Percentiles rank a stretch among this genome's conserved stretches.
Evolutionary conservation across 257 asterid species (phyloP).

Genomic region (Fraxinus pennsylvanica): DNA sequence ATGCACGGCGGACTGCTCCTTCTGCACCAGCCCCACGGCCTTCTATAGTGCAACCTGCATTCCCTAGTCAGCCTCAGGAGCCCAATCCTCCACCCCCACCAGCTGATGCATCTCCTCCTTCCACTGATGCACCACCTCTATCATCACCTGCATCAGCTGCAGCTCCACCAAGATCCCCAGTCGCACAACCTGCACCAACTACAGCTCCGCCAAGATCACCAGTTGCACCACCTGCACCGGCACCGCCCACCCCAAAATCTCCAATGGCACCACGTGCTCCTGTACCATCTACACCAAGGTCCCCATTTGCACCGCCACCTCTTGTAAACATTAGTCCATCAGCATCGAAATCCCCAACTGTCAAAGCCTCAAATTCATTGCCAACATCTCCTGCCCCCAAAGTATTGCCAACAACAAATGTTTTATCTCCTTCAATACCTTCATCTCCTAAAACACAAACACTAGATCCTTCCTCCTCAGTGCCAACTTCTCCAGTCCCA

Average conservation of each 20-base stretch:
- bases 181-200: constrained; percentile 8
- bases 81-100: not conserved
- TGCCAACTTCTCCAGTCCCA: constrained; percentile 28
- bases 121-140: not conserved
- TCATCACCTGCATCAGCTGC: constrained; percentile 18
- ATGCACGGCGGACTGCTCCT: not conserved
- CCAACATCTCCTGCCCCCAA: constrained; percentile 20
- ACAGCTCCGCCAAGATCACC: constrained; percentile 12
- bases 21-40: constrained; percentile 9
- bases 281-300: not conserved
- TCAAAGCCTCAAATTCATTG: constrained; percentile 1
- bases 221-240: constrained; percentile 19
- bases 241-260: constrained; percentile 11
- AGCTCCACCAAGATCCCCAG: constrained; percentile 23
- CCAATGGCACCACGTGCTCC: constrained; percentile 10
- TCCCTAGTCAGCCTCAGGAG: not conserved
- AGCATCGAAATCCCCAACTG: constrained; percentile 16
- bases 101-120: constrained; percentile 9
- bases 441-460: constrained; percentile 30
- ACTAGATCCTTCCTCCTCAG: constrained; percentile 31
- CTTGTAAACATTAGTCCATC: not conserved
- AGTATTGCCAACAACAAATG: constrained; percentile 14
- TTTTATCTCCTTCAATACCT: not conserved
- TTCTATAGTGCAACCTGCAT: constrained; percentile 10
- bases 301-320: constrained; percentile 3